Evolutionary conservation across 2,329 filamentous ascomycete genomes (phyloP).

Genomic region (Ophiocordyceps camponoti-saundersi): DNA sequence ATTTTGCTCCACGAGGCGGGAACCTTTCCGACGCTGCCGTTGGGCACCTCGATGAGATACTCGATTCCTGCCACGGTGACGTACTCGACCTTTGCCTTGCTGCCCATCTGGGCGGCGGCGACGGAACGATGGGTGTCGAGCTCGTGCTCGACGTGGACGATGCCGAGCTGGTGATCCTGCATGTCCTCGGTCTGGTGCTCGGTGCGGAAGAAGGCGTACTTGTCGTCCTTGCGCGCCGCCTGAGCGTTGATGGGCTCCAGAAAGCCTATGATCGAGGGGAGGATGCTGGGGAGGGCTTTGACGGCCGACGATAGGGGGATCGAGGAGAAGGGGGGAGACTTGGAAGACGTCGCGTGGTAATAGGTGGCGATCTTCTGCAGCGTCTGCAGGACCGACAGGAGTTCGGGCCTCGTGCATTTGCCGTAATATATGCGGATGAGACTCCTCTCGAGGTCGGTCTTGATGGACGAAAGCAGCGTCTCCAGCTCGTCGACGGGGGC

Average conservation of each 20-base stretch:
- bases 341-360: constrained; percentile 46
- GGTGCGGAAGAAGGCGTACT: constrained; percentile 85
- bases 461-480: constrained; percentile 51
- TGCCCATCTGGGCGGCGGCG: constrained; percentile 56
- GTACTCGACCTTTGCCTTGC: constrained; percentile 56
- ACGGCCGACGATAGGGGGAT: constrained; percentile 54
- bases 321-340: constrained; percentile 58
- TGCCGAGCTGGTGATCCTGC: constrained; percentile 73
- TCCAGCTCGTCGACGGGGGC: constrained; percentile 57
- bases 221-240: constrained; percentile 75
- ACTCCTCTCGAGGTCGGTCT: constrained; percentile 76
- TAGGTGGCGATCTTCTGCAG: constrained; percentile 67
- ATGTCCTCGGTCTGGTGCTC: constrained; percentile 80
- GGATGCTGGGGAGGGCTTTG: constrained; percentile 57
- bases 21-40: constrained; percentile 65
- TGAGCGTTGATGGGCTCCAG: constrained; percentile 74
- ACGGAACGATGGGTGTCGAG: constrained; percentile 58
- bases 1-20: constrained; percentile 93
- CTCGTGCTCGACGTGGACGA: constrained; percentile 81
- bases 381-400: constrained; percentile 70
- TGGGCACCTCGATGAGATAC: constrained; percentile 84
- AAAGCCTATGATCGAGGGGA: constrained; percentile 53
- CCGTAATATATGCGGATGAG: constrained; percentile 95
- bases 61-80: constrained; percentile 80
- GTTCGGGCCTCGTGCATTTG: constrained; percentile 79